Base-by-base conservation (phyloP, 2,329 filamentous ascomycete genomes). In the Colletotrichum endophyticum region DNA sequence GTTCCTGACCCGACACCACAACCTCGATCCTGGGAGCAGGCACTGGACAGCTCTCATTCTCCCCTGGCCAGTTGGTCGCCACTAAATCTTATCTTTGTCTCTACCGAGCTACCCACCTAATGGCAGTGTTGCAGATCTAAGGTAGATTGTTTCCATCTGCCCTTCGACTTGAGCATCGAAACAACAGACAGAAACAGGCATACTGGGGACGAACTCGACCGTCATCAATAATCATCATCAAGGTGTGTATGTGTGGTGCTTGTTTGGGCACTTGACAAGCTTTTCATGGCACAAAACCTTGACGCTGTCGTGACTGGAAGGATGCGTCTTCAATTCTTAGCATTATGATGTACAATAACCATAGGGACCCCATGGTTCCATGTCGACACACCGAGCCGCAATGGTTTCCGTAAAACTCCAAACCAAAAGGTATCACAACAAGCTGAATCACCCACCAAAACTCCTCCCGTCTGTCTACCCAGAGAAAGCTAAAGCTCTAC, bases 391-490 rank as follows among this genome's bases (percentile, higher is more conserved):
- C 69, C 22, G 16, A 32, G 32, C 19, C 53, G n/a, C 19, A 49
- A n/a, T 73, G 19, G 39, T 68, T 49, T 39, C 71, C 66, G 8
- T 70, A 19, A 74, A 53, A 76, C 71, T 74, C 66, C 74, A 27
- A 62, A 70, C 57, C 63, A 64, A 69, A 61, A 74, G 74, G 70
- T 76, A 74, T 70, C 64, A 70, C 63, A 61, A 16, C 53, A 70
- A 28, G 39, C 49, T 66, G 39, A 57, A 73, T 25, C 64, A 49
- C 61, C 70, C 57, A 22, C 44, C 44, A 25, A 36, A 76, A 75
- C 73, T 73, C 73, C 73, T 53, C 28, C n/a, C 19, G 8, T 70
- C 32, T 61, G 11, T 70, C 39, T 49, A 59, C 59, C 30, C 32
- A 27, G 72, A 57, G 44, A 53, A 22, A 53, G 44, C 44, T 13